Evolutionary conservation across 345 rosid species (phyloP).

Genomic region (Populus deltoides): DNA sequence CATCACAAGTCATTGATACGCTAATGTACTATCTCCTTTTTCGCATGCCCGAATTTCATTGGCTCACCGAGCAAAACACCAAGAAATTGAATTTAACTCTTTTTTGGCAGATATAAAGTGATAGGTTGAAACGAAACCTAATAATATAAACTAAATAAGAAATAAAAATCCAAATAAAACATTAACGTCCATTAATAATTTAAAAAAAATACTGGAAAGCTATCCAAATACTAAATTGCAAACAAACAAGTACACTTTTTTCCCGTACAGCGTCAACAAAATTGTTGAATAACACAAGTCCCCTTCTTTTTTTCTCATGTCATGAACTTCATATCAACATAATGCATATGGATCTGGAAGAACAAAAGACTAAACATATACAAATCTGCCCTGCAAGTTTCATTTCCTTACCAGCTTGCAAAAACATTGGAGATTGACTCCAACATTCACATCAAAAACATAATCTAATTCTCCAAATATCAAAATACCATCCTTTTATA

Average conservation of each 20-base stretch:
- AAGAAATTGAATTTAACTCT: neutral
- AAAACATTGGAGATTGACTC: conserved; percentile 18
- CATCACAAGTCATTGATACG: neutral
- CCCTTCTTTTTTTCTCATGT: neutral
- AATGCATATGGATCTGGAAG: neutral
- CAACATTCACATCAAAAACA: neutral
- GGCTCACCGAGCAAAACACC: neutral
- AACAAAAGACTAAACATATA: neutral
- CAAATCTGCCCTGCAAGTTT: neutral
- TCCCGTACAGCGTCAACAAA: neutral
- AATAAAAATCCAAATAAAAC: neutral
- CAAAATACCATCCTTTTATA: neutral
- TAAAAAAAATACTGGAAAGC: neutral
- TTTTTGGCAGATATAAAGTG: neutral
- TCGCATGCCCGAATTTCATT: neutral
- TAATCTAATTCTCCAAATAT: conserved; percentile 2
- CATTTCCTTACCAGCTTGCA: conserved; percentile 9
- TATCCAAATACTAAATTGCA: neutral
- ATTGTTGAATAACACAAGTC: neutral
- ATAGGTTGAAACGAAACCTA: neutral
- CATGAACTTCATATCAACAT: neutral
- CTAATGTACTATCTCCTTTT: neutral
- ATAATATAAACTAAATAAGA: neutral
- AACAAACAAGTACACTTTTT: neutral
- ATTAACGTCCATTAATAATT: neutral